phyloP scores from a whole-genome alignment of 768 basidiomycete genomes.

The Tulasnella calospora region DNA sequence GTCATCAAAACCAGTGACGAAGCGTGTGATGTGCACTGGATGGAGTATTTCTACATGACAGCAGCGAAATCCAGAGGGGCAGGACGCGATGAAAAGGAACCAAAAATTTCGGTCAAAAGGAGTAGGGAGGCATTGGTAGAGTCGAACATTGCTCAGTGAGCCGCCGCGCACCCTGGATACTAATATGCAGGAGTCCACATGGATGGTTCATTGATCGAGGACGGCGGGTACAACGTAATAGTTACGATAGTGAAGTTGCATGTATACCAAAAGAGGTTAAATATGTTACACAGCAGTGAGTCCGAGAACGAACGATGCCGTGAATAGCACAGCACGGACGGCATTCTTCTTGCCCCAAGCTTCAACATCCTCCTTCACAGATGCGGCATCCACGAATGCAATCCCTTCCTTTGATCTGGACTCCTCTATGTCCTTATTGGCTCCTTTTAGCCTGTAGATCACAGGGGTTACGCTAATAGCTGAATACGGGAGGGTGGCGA shows the following conservation, averaged over 20 bases:
- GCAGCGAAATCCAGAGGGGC: not conserved
- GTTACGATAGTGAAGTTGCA: too few species aligned
- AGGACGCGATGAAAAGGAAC: not conserved
- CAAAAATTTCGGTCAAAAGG: not conserved
- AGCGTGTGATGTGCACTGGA: not conserved
- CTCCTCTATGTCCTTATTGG: not conserved
- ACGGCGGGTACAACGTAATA: too few species aligned
- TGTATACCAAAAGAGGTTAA: not conserved
- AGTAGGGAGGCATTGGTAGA: not conserved
- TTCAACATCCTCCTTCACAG: not conserved
- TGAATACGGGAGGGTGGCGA: not conserved
- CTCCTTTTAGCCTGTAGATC: not conserved
- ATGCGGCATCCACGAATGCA: not conserved
- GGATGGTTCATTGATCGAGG: too few species aligned
- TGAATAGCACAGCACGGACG: not conserved
- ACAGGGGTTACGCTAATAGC: not conserved
- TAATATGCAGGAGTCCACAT: too few species aligned
- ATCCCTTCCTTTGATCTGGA: not conserved
- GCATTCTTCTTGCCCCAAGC: slow-evolving; percentile 7
- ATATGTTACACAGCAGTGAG: not conserved
- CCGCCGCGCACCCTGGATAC: too few species aligned
- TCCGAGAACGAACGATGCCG: not conserved
- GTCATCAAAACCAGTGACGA: not conserved
- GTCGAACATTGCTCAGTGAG: not conserved
- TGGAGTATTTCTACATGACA: not conserved